phyloP scores from a whole-genome alignment of 805 yeast genomes.

The Barnettozyma botsteinii region DNA sequence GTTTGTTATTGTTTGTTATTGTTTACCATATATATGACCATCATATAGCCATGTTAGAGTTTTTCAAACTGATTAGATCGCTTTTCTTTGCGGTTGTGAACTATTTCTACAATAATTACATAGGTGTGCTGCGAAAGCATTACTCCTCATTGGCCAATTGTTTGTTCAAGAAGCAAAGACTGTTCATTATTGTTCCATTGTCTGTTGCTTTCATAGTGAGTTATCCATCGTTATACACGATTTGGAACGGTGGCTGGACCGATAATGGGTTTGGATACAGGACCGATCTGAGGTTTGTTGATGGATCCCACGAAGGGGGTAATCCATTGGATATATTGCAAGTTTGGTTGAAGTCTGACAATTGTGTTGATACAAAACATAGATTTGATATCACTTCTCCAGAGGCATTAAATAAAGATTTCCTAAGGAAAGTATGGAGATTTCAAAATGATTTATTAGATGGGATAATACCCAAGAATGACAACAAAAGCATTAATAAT shows the following conservation, averaged over 20 bases:
- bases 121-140: conserved; percentile 15
- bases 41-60: conserved; percentile 26
- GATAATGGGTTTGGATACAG: conserved; percentile 2
- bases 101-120: conserved; percentile 13
- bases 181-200: conserved; percentile 44
- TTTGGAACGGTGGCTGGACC: conserved; percentile 13
- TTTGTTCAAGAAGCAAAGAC: conserved; percentile 34
- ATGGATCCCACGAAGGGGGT: not conserved
- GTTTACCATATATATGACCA: no score
- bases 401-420: conserved; percentile 32
- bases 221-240: conserved; percentile 41
- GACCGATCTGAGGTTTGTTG: not conserved
- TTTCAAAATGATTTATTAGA: conserved; percentile 30
- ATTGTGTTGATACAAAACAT: conserved; percentile 1
- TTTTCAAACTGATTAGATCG: conserved; percentile 18
- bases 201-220: conserved; percentile 41
- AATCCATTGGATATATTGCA: conserved; percentile 6
- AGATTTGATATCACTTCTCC: conserved; percentile 1
- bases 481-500: no score
- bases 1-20: no score
- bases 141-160: conserved; percentile 21
- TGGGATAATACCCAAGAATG: conserved; percentile 13
- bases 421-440: conserved; percentile 29
- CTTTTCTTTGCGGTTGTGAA: conserved; percentile 13
- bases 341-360: conserved; percentile 2